Base-by-base conservation (phyloP, 495 filamentous ascomycete genomes). In the Amniculicola lignicola region DNA sequence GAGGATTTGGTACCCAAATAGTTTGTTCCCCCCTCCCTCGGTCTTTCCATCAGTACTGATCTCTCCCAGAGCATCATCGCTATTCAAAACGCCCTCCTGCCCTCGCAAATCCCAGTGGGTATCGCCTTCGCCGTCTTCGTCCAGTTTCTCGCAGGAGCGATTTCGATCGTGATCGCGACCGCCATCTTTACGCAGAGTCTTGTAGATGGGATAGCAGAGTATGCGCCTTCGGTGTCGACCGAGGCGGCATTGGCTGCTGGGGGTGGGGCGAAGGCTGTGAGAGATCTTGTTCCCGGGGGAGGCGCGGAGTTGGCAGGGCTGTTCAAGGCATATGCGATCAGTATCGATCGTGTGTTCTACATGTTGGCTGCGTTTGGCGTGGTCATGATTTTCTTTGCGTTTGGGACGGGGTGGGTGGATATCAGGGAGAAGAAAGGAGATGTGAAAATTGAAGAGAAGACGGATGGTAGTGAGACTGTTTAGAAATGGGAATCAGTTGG, bases 111-210 rank as follows among this genome's bases (percentile, higher is more conserved):
- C 9, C 22, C 36, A 18, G 22, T 40, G n/a, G 31, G n/a, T 12
- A 10, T 43, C 43, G 58, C 58, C 15, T 28, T 57, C 37, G 10
- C 57, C n/a, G 40, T 61, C 4, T 61, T 61, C 52, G 12, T 25
- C 1, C 42, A 56, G 29, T 35, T 21, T 21, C 22, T 61, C 51
- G 23, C 16, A 14, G 46, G 33, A 4, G 39, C 58, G 10, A 37
- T 61, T 5, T 35, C 43, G 35, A 28, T 57, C 22, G 31, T 45
- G 14, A 15, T 61, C 27, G 44, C 24, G 5, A 40, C 33, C 9
- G 57, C 51, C 12, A 54, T 61, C 29, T 60, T 60, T 16, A 46
- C 36, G 4, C 18, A 58, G 16, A 42, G 16, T n/a, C 40, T 58
- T 2, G 2, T 18, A 15, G 18, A 24, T 14, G 25, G 36, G 5